Conservation (phyloP, 2,329 filamentous ascomycete genomes). For the Penicillium psychrosexuale region DNA sequence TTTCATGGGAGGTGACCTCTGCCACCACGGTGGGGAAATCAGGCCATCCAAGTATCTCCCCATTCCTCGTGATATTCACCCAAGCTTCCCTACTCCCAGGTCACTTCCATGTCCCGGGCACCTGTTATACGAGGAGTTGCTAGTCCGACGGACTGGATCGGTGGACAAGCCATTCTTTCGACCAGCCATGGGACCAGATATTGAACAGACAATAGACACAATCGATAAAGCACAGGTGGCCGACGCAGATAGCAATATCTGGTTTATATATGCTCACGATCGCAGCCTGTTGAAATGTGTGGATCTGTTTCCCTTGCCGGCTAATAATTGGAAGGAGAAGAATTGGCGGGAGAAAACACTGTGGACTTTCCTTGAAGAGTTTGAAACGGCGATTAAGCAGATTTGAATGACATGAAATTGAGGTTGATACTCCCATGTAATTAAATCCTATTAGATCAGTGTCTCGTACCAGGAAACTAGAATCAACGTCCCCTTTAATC, state of each 20-base stretch:
- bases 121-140: constrained; percentile 4
- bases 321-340: constrained; percentile 32
- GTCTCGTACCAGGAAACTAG: too few species aligned
- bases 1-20: constrained; percentile 51
- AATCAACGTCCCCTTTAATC: too few species aligned
- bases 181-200: background rate
- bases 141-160: background rate
- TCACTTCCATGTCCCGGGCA: constrained; percentile 18
- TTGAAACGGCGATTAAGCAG: background rate
- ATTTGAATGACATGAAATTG: background rate
- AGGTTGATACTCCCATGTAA: too few species aligned
- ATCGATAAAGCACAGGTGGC: constrained; percentile 23
- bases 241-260: constrained; percentile 27
- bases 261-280: constrained; percentile 35
- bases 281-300: constrained; percentile 20
- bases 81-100: constrained; percentile 22
- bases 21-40: constrained; percentile 47
- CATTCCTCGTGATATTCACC: background rate
- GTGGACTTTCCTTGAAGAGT: constrained; percentile 24
- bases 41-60: constrained; percentile 44
- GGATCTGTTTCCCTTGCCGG: constrained; percentile 26
- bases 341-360: constrained; percentile 21
- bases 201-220: background rate
- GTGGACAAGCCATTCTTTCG: background rate
- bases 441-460: too few species aligned